These are phyloP conservation scores for Claviceps digitariae DNA, from an alignment of 2,329 filamentous ascomycete genomes.

Conservation along the genomic window DNA sequence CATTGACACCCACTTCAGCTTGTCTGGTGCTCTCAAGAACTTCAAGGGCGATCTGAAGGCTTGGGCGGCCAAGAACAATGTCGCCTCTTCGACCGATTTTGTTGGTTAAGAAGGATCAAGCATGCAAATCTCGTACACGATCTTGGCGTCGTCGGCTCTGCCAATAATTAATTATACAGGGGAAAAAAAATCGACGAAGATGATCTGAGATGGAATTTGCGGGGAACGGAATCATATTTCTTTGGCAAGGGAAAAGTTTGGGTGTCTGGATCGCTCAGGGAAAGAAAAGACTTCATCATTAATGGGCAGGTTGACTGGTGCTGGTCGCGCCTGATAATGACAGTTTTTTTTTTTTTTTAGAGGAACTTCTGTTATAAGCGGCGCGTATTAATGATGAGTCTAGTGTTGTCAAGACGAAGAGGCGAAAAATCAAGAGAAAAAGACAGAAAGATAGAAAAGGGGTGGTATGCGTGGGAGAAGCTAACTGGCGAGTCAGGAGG, in stretches of 20 bases:
- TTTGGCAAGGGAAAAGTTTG: neutral
- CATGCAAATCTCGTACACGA: neutral
- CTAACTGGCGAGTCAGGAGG: too few species aligned
- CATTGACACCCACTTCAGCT: slow-evolving; percentile 53
- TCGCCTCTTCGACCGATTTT: slow-evolving; percentile 18
- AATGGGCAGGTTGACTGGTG: neutral
- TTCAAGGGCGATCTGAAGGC: slow-evolving; percentile 20
- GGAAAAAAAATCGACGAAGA: neutral
- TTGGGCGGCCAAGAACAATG: slow-evolving; percentile 25
- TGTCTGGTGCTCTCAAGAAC: slow-evolving; percentile 45
- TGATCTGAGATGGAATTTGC: neutral
- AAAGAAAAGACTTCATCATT: neutral
- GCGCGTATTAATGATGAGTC: too few species aligned
- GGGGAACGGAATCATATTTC: neutral
- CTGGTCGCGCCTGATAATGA: neutral
- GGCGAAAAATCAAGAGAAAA: too few species aligned
- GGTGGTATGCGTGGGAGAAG: too few species aligned
- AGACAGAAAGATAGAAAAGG: too few species aligned
- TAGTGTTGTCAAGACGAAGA: too few species aligned
- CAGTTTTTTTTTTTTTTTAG: too few species aligned
- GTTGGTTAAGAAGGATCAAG: slow-evolving; percentile 8
- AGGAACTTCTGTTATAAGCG: too few species aligned
- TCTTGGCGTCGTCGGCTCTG: neutral
- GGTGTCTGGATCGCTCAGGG: neutral
- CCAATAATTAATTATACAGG: neutral